Base-by-base conservation (phyloP, 225 moss, liverwort and hornwort species). In the Sphagnum contortum region DNA sequence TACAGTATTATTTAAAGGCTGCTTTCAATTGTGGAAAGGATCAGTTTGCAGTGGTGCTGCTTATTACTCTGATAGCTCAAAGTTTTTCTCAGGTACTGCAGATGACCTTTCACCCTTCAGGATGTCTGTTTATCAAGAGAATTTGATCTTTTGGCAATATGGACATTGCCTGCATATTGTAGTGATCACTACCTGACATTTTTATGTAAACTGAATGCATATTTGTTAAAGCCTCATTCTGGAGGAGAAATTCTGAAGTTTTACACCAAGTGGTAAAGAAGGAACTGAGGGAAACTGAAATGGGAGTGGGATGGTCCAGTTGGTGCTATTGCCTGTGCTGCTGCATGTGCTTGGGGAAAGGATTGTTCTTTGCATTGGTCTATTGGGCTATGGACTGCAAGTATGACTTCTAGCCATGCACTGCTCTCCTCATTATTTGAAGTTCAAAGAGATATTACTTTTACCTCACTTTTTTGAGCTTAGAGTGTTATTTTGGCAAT, bases 1-100 rank as follows among this genome's bases (percentile, higher is more conserved):
- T 64, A 56, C 67, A 74, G 69, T 68, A 68, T 59, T 69, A 74
- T 47, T n/a, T 74, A 57, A 74, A 59, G 47, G 74, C 69, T 2
- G 53, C 69, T 2, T 74, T 74, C 44, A 4, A 54, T 11, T 74
- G 58, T 59, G 74, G 63, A 4, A 74, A 69, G 11, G 59, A 74
- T 69, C 57, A 69, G 14, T 74, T 64, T 59, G 74, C 74, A 59
- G 61, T 14, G 49, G 3, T 69, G 12, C 48, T 69, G 69, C 57
- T 69, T 10, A 51, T 69, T 47, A 59, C 62, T 55, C 57, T 62
- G 47, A 12, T 62, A 64, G 62, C 64, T 11, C 44, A 64, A 50
- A 69, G 58, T 29, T 48, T 64, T 63, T 55, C 68, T 59, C 76
- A 72, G 76, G 76, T 77, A 61, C 50, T 14, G 7, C 3, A 13